Conservation (phyloP, 1,284 basidiomycete genomes). For the Spongispora temasekensis region DNA sequence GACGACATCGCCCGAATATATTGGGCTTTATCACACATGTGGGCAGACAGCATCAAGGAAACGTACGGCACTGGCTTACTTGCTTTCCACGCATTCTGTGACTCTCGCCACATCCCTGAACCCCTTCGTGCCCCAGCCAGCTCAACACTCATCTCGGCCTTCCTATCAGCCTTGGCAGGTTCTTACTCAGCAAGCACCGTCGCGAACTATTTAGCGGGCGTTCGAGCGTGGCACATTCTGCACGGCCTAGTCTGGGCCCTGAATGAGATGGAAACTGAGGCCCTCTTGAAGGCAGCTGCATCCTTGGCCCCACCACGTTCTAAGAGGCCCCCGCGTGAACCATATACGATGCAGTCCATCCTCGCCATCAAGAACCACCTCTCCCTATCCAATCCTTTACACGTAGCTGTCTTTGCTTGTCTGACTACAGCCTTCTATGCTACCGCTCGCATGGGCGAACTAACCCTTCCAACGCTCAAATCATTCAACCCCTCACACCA, state of each 20-base stretch:
- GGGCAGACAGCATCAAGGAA: not conserved
- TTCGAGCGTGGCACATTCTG: not conserved
- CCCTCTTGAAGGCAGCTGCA: not conserved
- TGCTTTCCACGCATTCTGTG: not conserved
- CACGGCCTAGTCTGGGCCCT: not conserved
- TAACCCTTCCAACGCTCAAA: not conserved
- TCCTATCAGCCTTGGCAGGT: not conserved
- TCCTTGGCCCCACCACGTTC: not conserved
- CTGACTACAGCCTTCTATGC: not conserved
- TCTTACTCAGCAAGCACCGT: not conserved
- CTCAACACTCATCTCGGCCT: not conserved
- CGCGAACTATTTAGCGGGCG: not conserved
- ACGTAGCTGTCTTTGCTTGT: not conserved
- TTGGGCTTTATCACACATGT: not conserved
- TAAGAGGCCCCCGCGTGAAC: not conserved
- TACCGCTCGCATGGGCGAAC: too few species aligned
- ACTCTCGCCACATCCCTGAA: not conserved
- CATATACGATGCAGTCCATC: not conserved
- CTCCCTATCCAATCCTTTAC: not conserved
- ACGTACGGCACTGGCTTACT: not conserved
- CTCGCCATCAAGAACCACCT: not conserved
- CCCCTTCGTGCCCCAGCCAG: not conserved
- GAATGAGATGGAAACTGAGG: rapidly evolving
- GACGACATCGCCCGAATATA: not conserved
- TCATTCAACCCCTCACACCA: not conserved